Conservation (phyloP, 2,329 filamentous ascomycete genomes). For the Neophaeococcomyces mojaviensis region DNA sequence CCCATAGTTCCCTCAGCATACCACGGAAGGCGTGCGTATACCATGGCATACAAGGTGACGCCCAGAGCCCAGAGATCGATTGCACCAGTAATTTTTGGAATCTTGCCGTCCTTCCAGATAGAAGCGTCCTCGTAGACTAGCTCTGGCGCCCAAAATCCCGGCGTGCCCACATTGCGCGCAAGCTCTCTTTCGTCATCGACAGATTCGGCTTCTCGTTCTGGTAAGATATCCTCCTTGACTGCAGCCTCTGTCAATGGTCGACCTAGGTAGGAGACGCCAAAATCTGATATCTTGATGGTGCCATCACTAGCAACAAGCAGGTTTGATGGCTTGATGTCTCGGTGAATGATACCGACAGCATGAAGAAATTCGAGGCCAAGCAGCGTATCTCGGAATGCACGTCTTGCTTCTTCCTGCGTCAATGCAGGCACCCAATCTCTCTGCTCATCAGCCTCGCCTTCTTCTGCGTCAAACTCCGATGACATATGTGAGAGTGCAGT, state of each 20-base stretch:
- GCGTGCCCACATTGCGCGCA: conserved; percentile 96
- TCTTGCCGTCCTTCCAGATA: conserved; percentile 45
- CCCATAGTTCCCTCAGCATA: conserved; percentile 60
- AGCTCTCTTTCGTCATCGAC: conserved; percentile 90
- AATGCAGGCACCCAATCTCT: conserved; percentile 91
- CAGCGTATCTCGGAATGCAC: conserved; percentile 85
- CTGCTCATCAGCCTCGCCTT: conserved; percentile 58
- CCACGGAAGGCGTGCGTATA: conserved; percentile 90
- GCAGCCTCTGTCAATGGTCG: conserved; percentile 78
- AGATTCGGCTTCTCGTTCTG: conserved; percentile 76
- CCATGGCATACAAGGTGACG: conserved; percentile 89
- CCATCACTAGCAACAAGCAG: conserved; percentile 78
- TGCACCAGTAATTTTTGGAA: conserved; percentile 76
- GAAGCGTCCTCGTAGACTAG: conserved; percentile 75
- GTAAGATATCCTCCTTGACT: conserved; percentile 48
- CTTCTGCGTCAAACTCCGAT: conserved; percentile 37
- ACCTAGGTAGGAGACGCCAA: conserved; percentile 95
- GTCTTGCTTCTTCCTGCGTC: conserved; percentile 73
- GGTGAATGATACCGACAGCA: conserved; percentile 96
- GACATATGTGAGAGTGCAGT: conserved; percentile 47
- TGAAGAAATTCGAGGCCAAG: conserved; percentile 89
- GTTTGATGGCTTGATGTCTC: conserved; percentile 97
- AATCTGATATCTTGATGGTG: conserved; percentile 95
- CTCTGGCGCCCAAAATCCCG: conserved; percentile 94
- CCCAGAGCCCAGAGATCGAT: conserved; percentile 97